These are phyloP conservation scores for Takashimella tepidaria DNA, from an alignment of 1,284 basidiomycete species.

Conservation along the genomic window DNA sequence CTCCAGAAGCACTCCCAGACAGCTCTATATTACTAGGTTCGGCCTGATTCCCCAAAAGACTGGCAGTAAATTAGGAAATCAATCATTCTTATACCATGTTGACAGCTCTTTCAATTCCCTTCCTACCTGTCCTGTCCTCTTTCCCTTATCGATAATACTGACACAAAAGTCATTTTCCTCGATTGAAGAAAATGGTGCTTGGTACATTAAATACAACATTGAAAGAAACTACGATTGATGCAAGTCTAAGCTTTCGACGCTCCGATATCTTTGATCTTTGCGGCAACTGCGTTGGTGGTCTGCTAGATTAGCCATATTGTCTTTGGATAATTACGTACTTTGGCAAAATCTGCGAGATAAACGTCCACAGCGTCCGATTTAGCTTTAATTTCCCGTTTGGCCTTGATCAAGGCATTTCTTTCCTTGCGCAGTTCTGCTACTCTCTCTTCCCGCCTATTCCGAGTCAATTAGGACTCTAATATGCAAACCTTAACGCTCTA, in stretches of 20 bases:
- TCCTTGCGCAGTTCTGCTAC: conserved; percentile 32
- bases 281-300: conserved; percentile 27
- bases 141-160: no score
- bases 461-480: conserved; percentile 1
- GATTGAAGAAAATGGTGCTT: no score
- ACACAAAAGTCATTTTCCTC: no score
- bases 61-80: no score
- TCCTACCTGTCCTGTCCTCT: no score
- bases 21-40: no score
- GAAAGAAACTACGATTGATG: no score
- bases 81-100: no score
- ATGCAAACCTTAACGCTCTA: neutral
- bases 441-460: conserved; percentile 24
- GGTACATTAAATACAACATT: no score
- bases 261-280: conserved; percentile 23
- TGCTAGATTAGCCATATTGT: conserved; percentile 7
- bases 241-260: neutral
- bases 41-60: no score
- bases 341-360: conserved; percentile 31
- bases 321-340: conserved; percentile 18
- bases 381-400: conserved; percentile 38
- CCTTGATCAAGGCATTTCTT: conserved; percentile 29
- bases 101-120: no score
- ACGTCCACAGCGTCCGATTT: conserved; percentile 35
- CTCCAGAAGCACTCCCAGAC: no score